Conservation (phyloP, 2,329 filamentous ascomycete species). For the Emergomyces orientalis region DNA sequence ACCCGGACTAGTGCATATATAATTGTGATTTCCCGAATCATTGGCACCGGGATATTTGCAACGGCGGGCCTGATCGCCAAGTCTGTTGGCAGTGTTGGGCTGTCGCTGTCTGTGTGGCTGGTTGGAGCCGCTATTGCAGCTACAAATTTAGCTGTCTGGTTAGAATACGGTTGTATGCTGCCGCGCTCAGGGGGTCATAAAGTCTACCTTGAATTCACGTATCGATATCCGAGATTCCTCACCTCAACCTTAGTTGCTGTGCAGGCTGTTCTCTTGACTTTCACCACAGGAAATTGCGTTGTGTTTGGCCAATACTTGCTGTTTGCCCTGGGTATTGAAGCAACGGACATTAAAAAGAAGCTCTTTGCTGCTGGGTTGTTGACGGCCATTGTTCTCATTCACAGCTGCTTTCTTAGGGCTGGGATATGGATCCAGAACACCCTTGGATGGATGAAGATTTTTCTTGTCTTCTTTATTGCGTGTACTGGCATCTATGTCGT, state of each 20-base stretch:
- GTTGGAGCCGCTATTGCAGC: conserved; percentile 53
- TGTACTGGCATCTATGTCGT: conserved; percentile 3
- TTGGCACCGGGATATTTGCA: conserved; percentile 63
- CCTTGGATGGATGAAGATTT: conserved; percentile 55
- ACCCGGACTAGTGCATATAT: conserved; percentile 3
- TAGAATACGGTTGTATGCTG: conserved; percentile 63
- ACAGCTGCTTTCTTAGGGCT: conserved; percentile 41
- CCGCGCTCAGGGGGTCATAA: conserved; percentile 60
- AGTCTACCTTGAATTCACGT: conserved; percentile 62
- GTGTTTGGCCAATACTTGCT: conserved; percentile 58
- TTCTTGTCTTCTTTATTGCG: conserved; percentile 2
- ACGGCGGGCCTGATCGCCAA: conserved; percentile 59
- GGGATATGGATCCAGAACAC: conserved; percentile 53
- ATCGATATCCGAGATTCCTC: conserved; percentile 53
- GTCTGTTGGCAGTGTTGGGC: conserved; percentile 56
- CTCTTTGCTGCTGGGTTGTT: conserved; percentile 2
- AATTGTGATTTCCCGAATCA: conserved; percentile 40
- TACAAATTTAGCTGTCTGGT: conserved; percentile 51
- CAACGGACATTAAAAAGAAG: conserved; percentile 20
- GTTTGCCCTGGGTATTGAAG: conserved; percentile 45
- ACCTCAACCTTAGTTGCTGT: conserved; percentile 57
- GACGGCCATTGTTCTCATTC: conserved; percentile 4
- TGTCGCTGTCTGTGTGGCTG: conserved; percentile 55
- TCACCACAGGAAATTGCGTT: conserved; percentile 61
- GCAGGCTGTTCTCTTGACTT: conserved; percentile 55